Base-by-base conservation (phyloP, 2,329 filamentous ascomycete genomes). In the Pseudomassariella vexata region DNA sequence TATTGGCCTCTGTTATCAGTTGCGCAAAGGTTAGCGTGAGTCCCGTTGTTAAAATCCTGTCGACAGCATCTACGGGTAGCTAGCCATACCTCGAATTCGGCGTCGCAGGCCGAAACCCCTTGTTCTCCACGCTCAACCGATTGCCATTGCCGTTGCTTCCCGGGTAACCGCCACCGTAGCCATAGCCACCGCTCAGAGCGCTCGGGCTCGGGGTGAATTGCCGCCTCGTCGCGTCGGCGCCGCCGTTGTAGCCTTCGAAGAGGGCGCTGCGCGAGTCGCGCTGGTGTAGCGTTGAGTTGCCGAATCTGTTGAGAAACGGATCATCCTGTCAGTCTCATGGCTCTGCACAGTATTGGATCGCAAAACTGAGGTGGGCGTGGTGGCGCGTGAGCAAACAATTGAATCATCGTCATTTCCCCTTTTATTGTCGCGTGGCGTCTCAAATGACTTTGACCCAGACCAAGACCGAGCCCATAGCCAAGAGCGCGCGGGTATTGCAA, bases 1-100 rank as follows among this genome's bases (percentile, higher is more conserved):
- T 96, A 96, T 57, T 95, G 89, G 10, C 90, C 90, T 54, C 82
- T 86, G 45, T 26, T 22, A 6, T 17, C 22, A 9, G 14, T 9
- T 14, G 28, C n/a, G 9, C 16, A n/a, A n/a, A n/a, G n/a, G n/a
- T n/a, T n/a, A n/a, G n/a, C n/a, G n/a, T n/a, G n/a, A n/a, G n/a
- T n/a, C n/a, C n/a, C n/a, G n/a, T n/a, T n/a, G n/a, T n/a, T n/a
- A n/a, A n/a, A n/a, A n/a, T n/a, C n/a, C n/a, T n/a, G n/a, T n/a
- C n/a, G n/a, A n/a, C n/a, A n/a, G n/a, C n/a, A n/a, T n/a, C n/a
- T n/a, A n/a, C n/a, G n/a, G 36, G 16, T 21, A 9, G n/a, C n/a
- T n/a, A n/a, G n/a, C 19, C 37, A 37, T 60, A 81, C 77, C 66
- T 79, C 42, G 64, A 68, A 56, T 88, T 86, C 38, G 84, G 84